Evolutionary conservation across 1,284 basidiomycete genomes (phyloP).

Genomic region (Boletellus deceptivus): DNA sequence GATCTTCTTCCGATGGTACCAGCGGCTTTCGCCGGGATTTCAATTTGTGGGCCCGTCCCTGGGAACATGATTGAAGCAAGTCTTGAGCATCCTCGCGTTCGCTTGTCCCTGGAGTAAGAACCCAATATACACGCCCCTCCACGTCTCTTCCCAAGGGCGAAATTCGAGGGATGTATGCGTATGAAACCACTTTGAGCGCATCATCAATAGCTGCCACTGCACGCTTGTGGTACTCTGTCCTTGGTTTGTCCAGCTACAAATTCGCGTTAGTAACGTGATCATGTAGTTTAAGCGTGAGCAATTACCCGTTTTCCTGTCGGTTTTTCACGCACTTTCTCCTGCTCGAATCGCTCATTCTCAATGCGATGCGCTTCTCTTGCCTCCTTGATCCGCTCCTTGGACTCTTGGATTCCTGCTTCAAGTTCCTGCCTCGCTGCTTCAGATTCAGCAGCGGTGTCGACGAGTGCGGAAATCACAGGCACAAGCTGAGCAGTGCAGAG

Average conservation of each 20-base stretch:
- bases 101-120: constrained; percentile 45
- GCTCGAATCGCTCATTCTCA: constrained; percentile 48
- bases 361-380: constrained; percentile 46
- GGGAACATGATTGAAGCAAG: constrained; percentile 36
- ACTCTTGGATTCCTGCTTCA: constrained; percentile 51
- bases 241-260: constrained; percentile 27
- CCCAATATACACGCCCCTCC: constrained; percentile 55
- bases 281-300: not conserved
- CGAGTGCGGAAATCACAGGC: constrained; percentile 58
- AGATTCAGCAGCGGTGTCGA: constrained; percentile 49
- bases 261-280: constrained; percentile 3
- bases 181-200: constrained; percentile 35
- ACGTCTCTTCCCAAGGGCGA: constrained; percentile 48
- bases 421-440: constrained; percentile 53
- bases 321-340: constrained; percentile 34
- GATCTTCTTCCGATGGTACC: constrained; percentile 45
- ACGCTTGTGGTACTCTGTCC: constrained; percentile 22
- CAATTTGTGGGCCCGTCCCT: constrained; percentile 27
- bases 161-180: constrained; percentile 42
- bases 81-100: constrained; percentile 48
- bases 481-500: constrained; percentile 59
- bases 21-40: constrained; percentile 40
- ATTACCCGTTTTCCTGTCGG: constrained; percentile 37
- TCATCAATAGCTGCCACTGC: constrained; percentile 21
- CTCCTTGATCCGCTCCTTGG: constrained; percentile 50